These are phyloP conservation scores for Bondarzewia mesenterica DNA, from an alignment of 1,284 basidiomycete species.

Conservation along the genomic window DNA sequence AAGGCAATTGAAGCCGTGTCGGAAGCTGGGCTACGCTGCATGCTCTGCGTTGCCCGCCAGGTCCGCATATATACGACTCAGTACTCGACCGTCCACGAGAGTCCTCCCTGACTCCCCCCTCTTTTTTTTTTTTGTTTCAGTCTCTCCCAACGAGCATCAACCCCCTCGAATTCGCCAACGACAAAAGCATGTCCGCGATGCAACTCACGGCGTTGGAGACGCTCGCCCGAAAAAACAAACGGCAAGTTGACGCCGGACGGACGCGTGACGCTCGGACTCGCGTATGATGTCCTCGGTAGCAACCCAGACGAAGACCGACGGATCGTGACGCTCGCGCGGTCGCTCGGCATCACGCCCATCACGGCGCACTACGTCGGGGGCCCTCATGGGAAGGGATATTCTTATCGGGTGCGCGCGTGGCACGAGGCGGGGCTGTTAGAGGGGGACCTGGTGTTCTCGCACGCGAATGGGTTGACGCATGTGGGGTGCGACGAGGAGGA, in stretches of 20 bases:
- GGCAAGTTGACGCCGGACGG: not conserved
- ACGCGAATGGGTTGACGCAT: not conserved
- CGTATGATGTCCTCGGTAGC: not conserved
- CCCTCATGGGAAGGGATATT: not conserved
- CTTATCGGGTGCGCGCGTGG: not conserved
- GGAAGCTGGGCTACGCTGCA: not conserved
- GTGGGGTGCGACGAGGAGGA: not conserved
- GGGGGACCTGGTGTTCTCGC: not conserved
- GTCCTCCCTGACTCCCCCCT: not conserved
- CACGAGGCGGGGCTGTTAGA: not conserved
- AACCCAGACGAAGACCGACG: not conserved
- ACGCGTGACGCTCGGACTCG: not conserved
- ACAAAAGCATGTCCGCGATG: not conserved
- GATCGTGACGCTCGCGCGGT: not conserved
- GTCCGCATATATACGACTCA: too few species aligned
- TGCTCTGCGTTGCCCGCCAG: not conserved
- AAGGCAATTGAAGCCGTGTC: not conserved
- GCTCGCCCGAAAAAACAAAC: not conserved
- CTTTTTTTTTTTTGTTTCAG: not conserved
- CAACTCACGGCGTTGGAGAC: not conserved
- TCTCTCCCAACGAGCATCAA: not conserved
- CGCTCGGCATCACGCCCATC: not conserved
- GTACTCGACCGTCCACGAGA: too few species aligned
- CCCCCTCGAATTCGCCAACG: not conserved
- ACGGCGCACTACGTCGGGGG: not conserved